A percentile compares a stretch with the other conserved stretches of the same genome.
These are phyloP conservation scores for Lactarius sanguifluus DNA, from an alignment of 768 basidiomycete species.

Conservation along the genomic window DNA sequence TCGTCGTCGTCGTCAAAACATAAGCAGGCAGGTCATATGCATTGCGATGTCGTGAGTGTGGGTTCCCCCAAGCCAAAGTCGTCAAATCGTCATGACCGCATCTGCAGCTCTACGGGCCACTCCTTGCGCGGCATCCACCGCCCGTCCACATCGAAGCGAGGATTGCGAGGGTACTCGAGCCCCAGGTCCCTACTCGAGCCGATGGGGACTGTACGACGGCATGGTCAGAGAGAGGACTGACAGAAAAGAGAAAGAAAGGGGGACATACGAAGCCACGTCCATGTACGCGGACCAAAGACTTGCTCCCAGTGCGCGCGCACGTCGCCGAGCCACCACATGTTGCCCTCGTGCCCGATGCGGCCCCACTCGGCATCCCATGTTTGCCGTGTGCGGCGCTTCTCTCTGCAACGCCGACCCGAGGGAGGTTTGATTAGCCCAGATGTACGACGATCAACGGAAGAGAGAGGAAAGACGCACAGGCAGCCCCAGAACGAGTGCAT, in stretches of 20 bases:
- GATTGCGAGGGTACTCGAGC: constrained; percentile 62
- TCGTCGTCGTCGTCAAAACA: not conserved
- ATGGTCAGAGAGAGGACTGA: not conserved
- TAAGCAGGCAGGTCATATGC: not conserved
- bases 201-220: constrained; percentile 40
- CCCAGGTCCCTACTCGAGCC: constrained; percentile 62
- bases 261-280: constrained; percentile 80
- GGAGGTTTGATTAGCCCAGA: not conserved
- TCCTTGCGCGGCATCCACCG: constrained; percentile 63
- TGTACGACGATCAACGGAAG: not conserved
- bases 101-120: constrained; percentile 64
- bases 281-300: constrained; percentile 70
- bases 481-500: constrained; percentile 56
- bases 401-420: constrained; percentile 39
- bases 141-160: constrained; percentile 70
- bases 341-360: constrained; percentile 65
- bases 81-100: constrained; percentile 34
- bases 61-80: not conserved
- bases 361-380: constrained; percentile 87
- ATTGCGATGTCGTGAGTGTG: not conserved
- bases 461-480: constrained; percentile 42
- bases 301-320: constrained; percentile 65
- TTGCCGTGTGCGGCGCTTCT: constrained; percentile 44
- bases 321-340: constrained; percentile 84
- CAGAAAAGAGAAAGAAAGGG: not conserved